Conservation (phyloP, 106 monocot genomes). For the Agapanthus africanus region DNA sequence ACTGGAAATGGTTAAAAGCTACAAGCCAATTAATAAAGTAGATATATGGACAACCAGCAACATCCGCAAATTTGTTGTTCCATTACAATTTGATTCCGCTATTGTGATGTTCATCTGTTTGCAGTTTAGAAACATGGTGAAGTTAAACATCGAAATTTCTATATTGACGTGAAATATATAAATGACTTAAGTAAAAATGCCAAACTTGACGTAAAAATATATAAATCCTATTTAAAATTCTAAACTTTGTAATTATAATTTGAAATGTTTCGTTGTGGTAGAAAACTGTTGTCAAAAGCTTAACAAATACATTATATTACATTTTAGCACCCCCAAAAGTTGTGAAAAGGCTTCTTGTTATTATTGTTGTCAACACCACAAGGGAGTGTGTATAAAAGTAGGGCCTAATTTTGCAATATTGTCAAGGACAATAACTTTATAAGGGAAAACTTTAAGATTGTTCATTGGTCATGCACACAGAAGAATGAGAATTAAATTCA, state of each 20-base stretch:
- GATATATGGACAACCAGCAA: not conserved
- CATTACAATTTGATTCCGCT: not conserved
- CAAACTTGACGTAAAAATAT: too few species aligned
- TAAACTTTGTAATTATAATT: too few species aligned
- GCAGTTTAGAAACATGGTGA: not conserved
- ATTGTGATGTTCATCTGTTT: slow-evolving; percentile 2
- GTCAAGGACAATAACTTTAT: not conserved
- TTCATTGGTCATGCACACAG: not conserved
- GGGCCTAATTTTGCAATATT: not conserved
- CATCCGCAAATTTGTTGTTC: too few species aligned
- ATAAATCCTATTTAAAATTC: too few species aligned
- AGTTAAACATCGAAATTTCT: not conserved
- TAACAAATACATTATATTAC: too few species aligned
- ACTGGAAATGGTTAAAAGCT: not conserved
- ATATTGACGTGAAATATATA: not conserved
- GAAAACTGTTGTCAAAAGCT: too few species aligned
- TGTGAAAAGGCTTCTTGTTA: too few species aligned
- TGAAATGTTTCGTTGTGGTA: too few species aligned
- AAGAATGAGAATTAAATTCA: not conserved
- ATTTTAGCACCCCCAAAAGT: too few species aligned
- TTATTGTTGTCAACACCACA: too few species aligned
- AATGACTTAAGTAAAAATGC: not conserved
- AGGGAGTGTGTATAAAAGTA: not conserved
- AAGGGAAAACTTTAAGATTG: too few species aligned
- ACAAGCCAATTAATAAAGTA: not conserved